Base-by-base conservation (phyloP, 2,329 filamentous ascomycete species). In the Blumeria hordei region DNA sequence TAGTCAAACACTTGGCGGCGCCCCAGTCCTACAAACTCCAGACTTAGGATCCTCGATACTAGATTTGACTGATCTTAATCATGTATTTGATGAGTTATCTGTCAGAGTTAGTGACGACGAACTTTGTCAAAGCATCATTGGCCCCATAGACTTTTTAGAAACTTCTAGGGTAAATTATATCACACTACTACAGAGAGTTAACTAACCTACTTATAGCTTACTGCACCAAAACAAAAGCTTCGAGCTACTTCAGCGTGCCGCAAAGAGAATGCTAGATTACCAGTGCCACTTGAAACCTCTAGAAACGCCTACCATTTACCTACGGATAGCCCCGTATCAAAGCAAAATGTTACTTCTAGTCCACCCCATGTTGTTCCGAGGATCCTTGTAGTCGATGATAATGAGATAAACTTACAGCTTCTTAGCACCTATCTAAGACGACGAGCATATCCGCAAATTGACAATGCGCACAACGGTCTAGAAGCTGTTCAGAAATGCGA, bases 401-500 rank as follows among this genome's bases (percentile, higher is more conserved):
- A 71, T 55, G 65, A 64, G 6, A 68, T 70, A 58, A 71, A 70
- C 49, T 58, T 71, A 8, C 64, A 66, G 39, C 62, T 72, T 1
- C 62, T 72, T 0, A 59, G 61, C 0, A 67, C 67, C 0, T 69
- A 67, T 28, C 54, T 60, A 5, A 65, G 69, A 43, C 60, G 62
- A 54, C 61, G 68, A 4, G 66, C 69, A 1, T 69, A 70, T 33
- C 60, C 64, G n/a, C 64, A 65, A 3, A 65, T 68, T 14, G 64
- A 67, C n/a, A 68, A 68, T 12, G 73, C 72, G 1, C 63, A 62
- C 21, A 69, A 75, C 58, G 74, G 74, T 6, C 65, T 70, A 1
- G 68, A 74, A 60, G 74, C 74, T 2, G 68, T 75, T 0, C 64
- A 71, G 6, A 63, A 63, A 34, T 72, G 71, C 56, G 64, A 69